Base-by-base conservation (phyloP, 2,329 filamentous ascomycete species). In the Thielaviopsis punctulata region DNA sequence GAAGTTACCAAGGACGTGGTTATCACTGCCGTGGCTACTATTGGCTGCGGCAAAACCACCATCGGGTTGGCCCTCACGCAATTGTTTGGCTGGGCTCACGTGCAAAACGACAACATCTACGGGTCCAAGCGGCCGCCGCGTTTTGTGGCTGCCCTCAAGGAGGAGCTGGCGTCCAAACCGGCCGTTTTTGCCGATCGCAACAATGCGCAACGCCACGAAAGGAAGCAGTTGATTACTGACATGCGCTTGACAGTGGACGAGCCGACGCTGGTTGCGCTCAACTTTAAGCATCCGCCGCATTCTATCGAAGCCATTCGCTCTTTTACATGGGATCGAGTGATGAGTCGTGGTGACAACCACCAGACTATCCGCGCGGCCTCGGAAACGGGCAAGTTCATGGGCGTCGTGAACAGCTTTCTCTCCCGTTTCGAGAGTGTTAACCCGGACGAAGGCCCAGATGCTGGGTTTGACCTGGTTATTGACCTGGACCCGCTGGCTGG, bases 11-110 rank as follows among this genome's bases (percentile, higher is more conserved):
- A 71, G 3, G 78, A 93, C 60, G 73, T 95, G 15, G 76, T 95
- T 18, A 73, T 98, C n/a, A 83, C 88, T 5, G 89, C 92, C 0
- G 80, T 95, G 59, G 88, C 92, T 1, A 95, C 92, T 0, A 84
- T 98, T 51, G 92, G 92, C 9, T 98, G 92, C 62, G 92, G 92
- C 52, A 98, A 98, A 73, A 98, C 92, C 0, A 98, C 92, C 0
- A 69, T 98, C 48, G 88, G 86, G 2, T 67, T 93, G 48, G 89
- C 86, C 2, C 70, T 98, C 19, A 75, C 76, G 4, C 82, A 86
- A 61, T 75, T 98, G 1, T 95, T 96, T 58, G 79, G 75, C 52
- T 96, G 89, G 85, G 90, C 87, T 15, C 88, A 95, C 63, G 73
- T 95, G 48, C 92, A 98, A 63, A 98, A 98, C 63, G 92, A 98